Percentiles rank a stretch among this genome's conserved stretches.
Conservation (phyloP, 805 yeast genomes). For the Candida ovalis region DNA sequence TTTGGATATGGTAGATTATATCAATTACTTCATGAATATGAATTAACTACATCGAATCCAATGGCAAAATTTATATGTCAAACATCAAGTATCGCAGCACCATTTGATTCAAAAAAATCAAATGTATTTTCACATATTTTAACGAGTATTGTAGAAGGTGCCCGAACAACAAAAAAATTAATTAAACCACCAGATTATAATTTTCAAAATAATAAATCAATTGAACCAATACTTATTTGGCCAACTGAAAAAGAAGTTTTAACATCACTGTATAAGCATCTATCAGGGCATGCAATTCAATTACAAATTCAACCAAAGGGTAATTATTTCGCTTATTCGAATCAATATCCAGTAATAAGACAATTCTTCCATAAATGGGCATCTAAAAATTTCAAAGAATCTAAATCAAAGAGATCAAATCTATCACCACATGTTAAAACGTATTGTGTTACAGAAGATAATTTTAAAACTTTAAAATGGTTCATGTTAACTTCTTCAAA, state of each 20-base stretch:
- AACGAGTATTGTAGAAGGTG: slow-evolving; percentile 40
- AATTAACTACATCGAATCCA: slow-evolving; percentile 21
- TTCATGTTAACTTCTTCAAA: slow-evolving; percentile 71
- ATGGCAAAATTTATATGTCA: slow-evolving; percentile 42
- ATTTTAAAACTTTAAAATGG: slow-evolving; percentile 57
- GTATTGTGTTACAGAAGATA: slow-evolving; percentile 51
- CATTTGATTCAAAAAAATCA: slow-evolving; percentile 30
- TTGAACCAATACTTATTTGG: slow-evolving; percentile 31
- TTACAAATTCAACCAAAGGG: slow-evolving; percentile 13
- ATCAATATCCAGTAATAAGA: slow-evolving; percentile 40
- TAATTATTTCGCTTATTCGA: slow-evolving; percentile 19
- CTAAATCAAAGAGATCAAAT: slow-evolving; percentile 23
- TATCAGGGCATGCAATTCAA: slow-evolving; percentile 30
- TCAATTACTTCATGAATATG: slow-evolving; percentile 35
- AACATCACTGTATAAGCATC: slow-evolving; percentile 12
- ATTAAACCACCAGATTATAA: slow-evolving; percentile 16
- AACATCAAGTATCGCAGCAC: slow-evolving; percentile 47
- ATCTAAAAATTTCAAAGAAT: slow-evolving; percentile 8
- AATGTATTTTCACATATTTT: slow-evolving; percentile 47
- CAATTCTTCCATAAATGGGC: slow-evolving; percentile 47
- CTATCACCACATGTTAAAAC: slow-evolving; percentile 62
- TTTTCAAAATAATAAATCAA: slow-evolving; percentile 8
- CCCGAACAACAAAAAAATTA: slow-evolving; percentile 19
- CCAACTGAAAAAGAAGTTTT: slow-evolving; percentile 30
- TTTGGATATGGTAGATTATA: slow-evolving; percentile 48